Evolutionary conservation across 345 rosid species (phyloP), one percentile per base, ranked within the genome.

Genomic region (Aquilaria malaccensis): DNA sequence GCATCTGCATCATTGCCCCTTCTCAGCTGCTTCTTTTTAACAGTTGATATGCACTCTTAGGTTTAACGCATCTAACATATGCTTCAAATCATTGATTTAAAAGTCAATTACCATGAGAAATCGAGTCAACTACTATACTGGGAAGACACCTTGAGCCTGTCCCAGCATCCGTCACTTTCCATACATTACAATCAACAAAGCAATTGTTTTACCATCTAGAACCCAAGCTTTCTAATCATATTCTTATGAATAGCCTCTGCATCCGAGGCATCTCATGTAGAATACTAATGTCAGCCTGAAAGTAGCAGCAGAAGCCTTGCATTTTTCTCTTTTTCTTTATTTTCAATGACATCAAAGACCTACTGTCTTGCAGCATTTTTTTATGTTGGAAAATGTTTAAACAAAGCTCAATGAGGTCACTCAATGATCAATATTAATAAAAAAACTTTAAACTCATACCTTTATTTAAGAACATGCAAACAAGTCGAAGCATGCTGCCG

Each of bases 1-100:
- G 85, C 79, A 59, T 77, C 81, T 22, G 71, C 75, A 67, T 75
- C 63, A 49, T 22, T 68, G 71, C 50, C 79, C 86, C 55, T 59
- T 76, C 55, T 63, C 62, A 37, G 63, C 70, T 66, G 80, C 76
- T 66, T 82, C 84, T 70, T 65, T 74, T 70, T 83, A 22, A 87
- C 58, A 87, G 79, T 7, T 33, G 72, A 78, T 76, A 78, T 47
- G 88, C 90, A 46, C 76, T 83, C 65, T 77, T 81, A 50, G 82
- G 69, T 81, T 78, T 80, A 63, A 83, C 79, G 66, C 83, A 83
- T 78, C 80, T 85, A 48, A 65, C 74, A 69, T 83, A 85, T 58
- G 83, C 81, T 71, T 80, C 83, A 63, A 63, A 85, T 77, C 86
- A 90, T 85, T 69, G 93, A 71, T 59, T 72, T 82, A 62, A 76